These are phyloP conservation scores for Tolypocladium nubicola DNA, from an alignment of 2,329 filamentous ascomycete genomes.

Conservation along the genomic window DNA sequence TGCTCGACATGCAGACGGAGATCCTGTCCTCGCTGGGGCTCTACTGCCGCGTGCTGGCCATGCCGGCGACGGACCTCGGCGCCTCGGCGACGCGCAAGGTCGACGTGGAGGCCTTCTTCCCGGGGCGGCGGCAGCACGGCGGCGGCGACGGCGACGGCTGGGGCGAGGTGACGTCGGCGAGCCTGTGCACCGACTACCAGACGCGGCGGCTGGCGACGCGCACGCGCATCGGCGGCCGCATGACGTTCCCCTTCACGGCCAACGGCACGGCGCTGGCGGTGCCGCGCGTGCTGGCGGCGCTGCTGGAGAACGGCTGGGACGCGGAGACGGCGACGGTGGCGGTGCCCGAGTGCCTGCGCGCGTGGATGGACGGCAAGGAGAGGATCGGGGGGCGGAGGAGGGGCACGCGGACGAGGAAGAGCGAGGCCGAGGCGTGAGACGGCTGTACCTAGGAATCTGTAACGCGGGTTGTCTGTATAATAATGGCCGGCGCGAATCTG, in stretches of 20 bases:
- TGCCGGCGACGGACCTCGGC: conserved; percentile 82
- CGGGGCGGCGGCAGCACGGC: conserved; percentile 50
- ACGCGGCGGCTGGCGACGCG: conserved; percentile 70
- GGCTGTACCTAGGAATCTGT: not conserved
- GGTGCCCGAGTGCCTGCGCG: conserved; percentile 68
- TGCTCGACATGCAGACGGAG: conserved; percentile 77
- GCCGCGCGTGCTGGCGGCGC: conserved; percentile 76
- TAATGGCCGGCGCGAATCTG: not conserved
- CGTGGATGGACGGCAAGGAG: conserved; percentile 73
- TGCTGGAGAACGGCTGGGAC: conserved; percentile 87
- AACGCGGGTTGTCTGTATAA: not conserved
- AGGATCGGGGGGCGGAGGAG: conserved; percentile 40
- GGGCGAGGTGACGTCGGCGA: conserved; percentile 88
- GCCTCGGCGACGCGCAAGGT: conserved; percentile 78
- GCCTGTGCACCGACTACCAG: conserved; percentile 93
- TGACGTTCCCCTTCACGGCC: conserved; percentile 75
- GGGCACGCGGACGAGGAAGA: conserved; percentile 2
- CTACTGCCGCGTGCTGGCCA: conserved; percentile 81
- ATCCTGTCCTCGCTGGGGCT: conserved; percentile 70
- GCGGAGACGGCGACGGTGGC: conserved; percentile 54
- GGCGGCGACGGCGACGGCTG: conserved; percentile 46
- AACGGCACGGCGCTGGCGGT: conserved; percentile 93
- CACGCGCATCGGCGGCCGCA: conserved; percentile 43
- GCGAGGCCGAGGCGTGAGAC: conserved; percentile 1
- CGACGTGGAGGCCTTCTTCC: conserved; percentile 93